Conservation (phyloP, 169 alveolate genomes). For the Ichthyophthirius multifiliis region DNA sequence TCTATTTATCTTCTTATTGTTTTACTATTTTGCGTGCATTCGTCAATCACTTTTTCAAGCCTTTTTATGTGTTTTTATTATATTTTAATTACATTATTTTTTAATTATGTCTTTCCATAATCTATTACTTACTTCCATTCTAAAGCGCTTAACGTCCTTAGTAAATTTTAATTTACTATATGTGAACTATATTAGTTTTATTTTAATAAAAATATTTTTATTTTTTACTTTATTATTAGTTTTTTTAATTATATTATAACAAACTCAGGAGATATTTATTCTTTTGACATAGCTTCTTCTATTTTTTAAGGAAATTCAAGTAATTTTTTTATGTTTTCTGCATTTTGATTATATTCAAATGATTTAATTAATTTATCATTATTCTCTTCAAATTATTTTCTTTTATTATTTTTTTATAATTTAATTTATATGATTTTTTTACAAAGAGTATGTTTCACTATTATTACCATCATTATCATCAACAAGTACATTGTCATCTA, state of each 20-base stretch:
- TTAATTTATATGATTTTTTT: no score
- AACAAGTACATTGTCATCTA: no score
- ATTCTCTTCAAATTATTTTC: no score
- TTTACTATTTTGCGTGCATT: neutral
- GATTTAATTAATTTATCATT: no score
- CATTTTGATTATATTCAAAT: neutral
- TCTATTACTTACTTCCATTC: slow-evolving; percentile 20
- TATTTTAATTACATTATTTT: neutral
- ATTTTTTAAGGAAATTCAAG: neutral
- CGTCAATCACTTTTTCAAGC: neutral
- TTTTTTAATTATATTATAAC: neutral
- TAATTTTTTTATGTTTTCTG: neutral
- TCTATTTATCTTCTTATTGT: slow-evolving; percentile 1
- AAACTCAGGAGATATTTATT: neutral
- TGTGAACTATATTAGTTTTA: neutral
- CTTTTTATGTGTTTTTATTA: neutral
- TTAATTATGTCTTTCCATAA: neutral
- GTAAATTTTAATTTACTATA: neutral
- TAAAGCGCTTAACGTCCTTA: slow-evolving; percentile 1
- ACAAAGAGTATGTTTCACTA: no score
- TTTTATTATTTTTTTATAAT: no score
- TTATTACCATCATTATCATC: no score
- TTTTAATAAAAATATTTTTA: neutral
- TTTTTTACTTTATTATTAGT: neutral
- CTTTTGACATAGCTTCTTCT: neutral